These are phyloP conservation scores for Lyophyllum shimeji DNA, from an alignment of 768 basidiomycete species.

Conservation along the genomic window DNA sequence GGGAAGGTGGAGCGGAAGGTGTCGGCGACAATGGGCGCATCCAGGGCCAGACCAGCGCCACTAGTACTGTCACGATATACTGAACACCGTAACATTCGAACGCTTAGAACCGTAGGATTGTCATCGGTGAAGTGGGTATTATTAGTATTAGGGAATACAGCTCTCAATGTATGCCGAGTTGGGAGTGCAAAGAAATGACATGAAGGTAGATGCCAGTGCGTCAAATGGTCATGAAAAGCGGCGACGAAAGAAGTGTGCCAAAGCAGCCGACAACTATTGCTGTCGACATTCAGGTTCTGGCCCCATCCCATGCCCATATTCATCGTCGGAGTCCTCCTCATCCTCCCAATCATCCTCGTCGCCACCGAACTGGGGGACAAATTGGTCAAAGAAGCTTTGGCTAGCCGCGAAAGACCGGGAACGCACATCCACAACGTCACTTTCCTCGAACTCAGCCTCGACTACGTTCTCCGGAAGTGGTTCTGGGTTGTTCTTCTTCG, in stretches of 20 bases:
- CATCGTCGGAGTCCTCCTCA: conserved; percentile 60
- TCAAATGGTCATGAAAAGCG: not conserved
- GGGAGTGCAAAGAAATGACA: not conserved
- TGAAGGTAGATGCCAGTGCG: not conserved
- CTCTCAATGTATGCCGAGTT: not conserved
- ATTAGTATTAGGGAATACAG: conserved; percentile 17
- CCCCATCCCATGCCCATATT: conserved; percentile 10
- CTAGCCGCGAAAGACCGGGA: conserved; percentile 72
- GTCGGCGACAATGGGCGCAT: too few species aligned
- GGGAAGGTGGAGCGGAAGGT: too few species aligned
- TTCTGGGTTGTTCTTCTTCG: conserved; percentile 72
- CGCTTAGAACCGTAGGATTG: not conserved
- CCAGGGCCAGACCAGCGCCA: too few species aligned
- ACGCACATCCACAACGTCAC: conserved; percentile 83
- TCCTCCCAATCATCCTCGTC: conserved; percentile 72
- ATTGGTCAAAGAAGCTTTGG: conserved; percentile 77
- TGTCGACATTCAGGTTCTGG: conserved; percentile 59
- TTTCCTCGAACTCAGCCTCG: conserved; percentile 70
- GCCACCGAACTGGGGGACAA: conserved; percentile 70
- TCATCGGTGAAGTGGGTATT: conserved; percentile 7
- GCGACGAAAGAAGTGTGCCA: not conserved
- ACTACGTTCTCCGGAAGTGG: conserved; percentile 73
- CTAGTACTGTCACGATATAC: too few species aligned
- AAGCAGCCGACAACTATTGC: conserved; percentile 38
- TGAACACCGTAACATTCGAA: too few species aligned